Conservation (phyloP, 257 asterid species). For the Rehmannia glutinosa region DNA sequence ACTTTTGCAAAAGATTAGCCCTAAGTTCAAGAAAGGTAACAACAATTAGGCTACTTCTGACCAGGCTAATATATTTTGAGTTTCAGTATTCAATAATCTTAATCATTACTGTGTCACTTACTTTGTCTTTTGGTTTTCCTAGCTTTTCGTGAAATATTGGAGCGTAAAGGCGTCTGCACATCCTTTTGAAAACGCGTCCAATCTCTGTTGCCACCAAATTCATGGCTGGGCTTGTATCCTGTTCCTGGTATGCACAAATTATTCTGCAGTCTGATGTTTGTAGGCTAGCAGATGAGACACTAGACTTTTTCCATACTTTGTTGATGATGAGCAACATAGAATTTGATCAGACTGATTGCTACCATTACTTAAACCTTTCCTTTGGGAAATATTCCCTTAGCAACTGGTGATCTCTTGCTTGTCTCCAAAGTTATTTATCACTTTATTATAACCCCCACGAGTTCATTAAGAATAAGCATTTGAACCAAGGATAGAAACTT, state of each 20-base stretch:
- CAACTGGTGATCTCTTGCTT: background rate
- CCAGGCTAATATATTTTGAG: slow-evolving; percentile 6
- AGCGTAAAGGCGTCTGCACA: slow-evolving; percentile 83
- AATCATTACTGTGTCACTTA: background rate
- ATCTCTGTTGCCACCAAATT: slow-evolving; percentile 67
- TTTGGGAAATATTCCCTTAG: background rate
- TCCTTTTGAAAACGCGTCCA: slow-evolving; percentile 89
- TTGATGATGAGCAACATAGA: background rate
- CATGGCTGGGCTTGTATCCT: slow-evolving; percentile 84
- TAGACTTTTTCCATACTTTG: background rate
- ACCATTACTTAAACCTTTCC: background rate
- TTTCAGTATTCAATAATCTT: background rate
- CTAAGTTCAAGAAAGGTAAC: slow-evolving; percentile 81
- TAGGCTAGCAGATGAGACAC: slow-evolving; percentile 4
- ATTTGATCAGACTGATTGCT: background rate
- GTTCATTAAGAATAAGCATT: background rate
- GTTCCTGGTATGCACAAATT: slow-evolving; percentile 57
- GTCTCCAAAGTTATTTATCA: background rate
- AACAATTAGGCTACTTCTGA: slow-evolving; percentile 1
- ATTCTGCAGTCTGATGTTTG: slow-evolving; percentile 3
- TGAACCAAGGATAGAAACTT: background rate
- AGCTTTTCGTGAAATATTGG: slow-evolving; percentile 90
- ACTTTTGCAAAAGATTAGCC: slow-evolving; percentile 78
- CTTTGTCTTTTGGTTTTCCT: slow-evolving; percentile 13
- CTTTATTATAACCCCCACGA: background rate